phyloP scores from a whole-genome alignment of 257 asterid genomes.

The Petrea volubilis region DNA sequence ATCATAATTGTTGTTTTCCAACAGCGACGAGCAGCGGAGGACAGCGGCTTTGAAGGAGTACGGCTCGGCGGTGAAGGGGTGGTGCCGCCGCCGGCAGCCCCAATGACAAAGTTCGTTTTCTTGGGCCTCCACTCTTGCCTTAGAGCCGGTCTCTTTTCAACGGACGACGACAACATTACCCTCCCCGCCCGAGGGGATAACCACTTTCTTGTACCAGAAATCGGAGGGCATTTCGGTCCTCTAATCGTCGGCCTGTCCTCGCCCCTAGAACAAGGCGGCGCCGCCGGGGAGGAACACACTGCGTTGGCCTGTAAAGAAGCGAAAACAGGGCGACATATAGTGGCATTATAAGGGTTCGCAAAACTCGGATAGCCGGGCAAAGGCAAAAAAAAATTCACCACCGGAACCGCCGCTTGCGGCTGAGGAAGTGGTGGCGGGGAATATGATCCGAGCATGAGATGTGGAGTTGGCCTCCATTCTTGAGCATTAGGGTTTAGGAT shows the following conservation, averaged over 20 bases:
- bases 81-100: not conserved
- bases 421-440: not conserved
- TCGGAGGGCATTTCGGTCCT: not conserved
- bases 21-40: not conserved
- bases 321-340: not conserved
- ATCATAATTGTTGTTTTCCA: conserved; percentile 39
- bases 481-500: not conserved
- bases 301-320: not conserved
- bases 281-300: not conserved
- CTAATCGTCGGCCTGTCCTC: not conserved
- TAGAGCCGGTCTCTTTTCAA: not conserved
- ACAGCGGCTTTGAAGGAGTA: not conserved
- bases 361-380: no score
- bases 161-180: not conserved
- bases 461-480: conserved; percentile 1
- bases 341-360: no score
- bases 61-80: not conserved
- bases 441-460: no score
- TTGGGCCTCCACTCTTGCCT: not conserved
- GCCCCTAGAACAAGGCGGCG: not conserved
- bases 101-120: not conserved
- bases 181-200: not conserved
- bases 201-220: not conserved
- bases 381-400: not conserved
- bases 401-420: conserved; percentile 1